A percentile compares a stretch with the other conserved stretches of the same genome.
These are phyloP conservation scores for Claviceps monticola DNA, from an alignment of 2,329 filamentous ascomycete species.

Conservation along the genomic window DNA sequence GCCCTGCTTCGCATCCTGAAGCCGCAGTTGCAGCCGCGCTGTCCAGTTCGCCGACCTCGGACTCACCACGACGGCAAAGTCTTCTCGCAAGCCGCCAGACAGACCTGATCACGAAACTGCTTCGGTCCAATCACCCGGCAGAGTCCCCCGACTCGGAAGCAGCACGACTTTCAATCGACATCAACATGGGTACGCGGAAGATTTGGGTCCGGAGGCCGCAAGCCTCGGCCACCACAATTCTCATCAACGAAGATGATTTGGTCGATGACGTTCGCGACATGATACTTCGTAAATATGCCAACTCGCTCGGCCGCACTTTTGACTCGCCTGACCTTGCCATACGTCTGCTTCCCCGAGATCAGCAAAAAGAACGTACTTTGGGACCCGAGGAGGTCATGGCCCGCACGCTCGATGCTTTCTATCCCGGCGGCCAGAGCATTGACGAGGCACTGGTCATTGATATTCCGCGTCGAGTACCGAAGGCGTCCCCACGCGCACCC, in stretches of 20 bases:
- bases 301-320: constrained; percentile 77
- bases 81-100: constrained; percentile 25
- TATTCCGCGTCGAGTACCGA: constrained; percentile 66
- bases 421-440: constrained; percentile 72
- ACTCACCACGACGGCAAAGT: constrained; percentile 16
- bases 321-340: constrained; percentile 83
- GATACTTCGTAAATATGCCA: constrained; percentile 85
- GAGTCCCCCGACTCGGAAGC: constrained; percentile 9
- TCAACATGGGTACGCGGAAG: constrained; percentile 56
- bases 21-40: constrained; percentile 11
- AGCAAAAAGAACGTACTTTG: constrained; percentile 51
- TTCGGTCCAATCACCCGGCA: constrained; percentile 11
- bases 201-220: constrained; percentile 88
- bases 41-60: constrained; percentile 7
- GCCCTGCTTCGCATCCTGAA: constrained; percentile 11
- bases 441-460: constrained; percentile 89
- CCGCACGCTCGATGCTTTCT: constrained; percentile 67
- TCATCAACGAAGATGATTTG: constrained; percentile 73
- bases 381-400: constrained; percentile 78
- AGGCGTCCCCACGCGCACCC: constrained; percentile 56
- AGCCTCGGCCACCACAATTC: constrained; percentile 75
- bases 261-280: constrained; percentile 91
- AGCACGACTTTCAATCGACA: constrained; percentile 22
- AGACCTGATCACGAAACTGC: constrained; percentile 18
- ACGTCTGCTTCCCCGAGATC: constrained; percentile 60